Conservation (phyloP, 164 flowering plant species). For the Hamamelis virginiana region DNA sequence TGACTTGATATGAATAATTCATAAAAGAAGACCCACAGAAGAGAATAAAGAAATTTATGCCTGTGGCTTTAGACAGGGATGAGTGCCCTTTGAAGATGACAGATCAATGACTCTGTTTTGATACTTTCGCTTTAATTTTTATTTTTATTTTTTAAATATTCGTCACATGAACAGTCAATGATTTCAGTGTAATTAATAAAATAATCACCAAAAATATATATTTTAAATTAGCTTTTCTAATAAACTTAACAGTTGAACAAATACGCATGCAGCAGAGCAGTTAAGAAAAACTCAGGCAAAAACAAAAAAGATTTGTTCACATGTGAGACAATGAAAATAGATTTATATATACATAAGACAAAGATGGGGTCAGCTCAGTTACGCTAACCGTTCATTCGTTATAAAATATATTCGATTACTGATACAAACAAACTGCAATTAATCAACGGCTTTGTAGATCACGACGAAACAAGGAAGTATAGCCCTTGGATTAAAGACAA, state of each 20-base stretch:
- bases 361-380: neutral
- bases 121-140: too few relatives aligned
- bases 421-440: neutral
- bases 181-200: slow-evolving; percentile 7
- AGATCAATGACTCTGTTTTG: too few relatives aligned
- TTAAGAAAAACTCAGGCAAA: neutral
- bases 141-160: too few relatives aligned
- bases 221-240: neutral
- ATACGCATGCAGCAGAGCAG: slow-evolving; percentile 9
- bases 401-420: too few relatives aligned
- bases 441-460: slow-evolving; percentile 56
- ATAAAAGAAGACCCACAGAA: neutral
- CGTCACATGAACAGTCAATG: slow-evolving; percentile 9
- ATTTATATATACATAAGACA: neutral
- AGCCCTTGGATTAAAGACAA: slow-evolving; percentile 73
- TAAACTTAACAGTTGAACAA: neutral
- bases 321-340: neutral
- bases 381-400: neutral
- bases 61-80: neutral
- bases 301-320: neutral
- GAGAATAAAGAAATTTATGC: neutral
- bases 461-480: slow-evolving; percentile 94
- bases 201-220: neutral
- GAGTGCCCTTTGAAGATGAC: slow-evolving; percentile 5
- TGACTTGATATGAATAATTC: neutral